phyloP scores from a whole-genome alignment of 1,139 yeast species.

The Saccharomycopsis hybrid region DNA sequence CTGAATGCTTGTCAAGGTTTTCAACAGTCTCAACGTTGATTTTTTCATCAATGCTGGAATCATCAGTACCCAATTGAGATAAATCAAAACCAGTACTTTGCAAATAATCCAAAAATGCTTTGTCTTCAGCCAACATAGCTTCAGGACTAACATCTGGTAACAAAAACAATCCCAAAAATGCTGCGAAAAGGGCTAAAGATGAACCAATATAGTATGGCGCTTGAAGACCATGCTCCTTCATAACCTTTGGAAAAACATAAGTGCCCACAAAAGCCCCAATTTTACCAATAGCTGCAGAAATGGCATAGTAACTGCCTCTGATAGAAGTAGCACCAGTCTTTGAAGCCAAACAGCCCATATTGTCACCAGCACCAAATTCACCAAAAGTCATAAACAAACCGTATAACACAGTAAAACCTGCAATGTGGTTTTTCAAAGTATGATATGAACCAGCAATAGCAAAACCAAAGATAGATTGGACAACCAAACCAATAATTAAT shows the following conservation, averaged over 20 bases:
- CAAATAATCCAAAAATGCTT: constrained; percentile 59
- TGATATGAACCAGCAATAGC: constrained; percentile 73
- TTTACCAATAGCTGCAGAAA: constrained; percentile 88
- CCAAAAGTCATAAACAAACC: constrained; percentile 85
- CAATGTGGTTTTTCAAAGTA: constrained; percentile 52
- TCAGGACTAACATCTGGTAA: constrained; percentile 81
- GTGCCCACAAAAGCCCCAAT: constrained; percentile 91
- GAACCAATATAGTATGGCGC: constrained; percentile 83
- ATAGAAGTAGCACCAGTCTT: constrained; percentile 82
- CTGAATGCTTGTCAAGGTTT: not conserved
- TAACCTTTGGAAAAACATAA: constrained; percentile 74
- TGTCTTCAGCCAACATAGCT: constrained; percentile 74
- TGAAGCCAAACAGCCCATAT: constrained; percentile 80
- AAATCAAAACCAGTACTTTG: constrained; percentile 52
- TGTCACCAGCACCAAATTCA: constrained; percentile 93
- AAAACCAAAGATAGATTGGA: constrained; percentile 79
- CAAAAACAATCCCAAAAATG: constrained; percentile 58
- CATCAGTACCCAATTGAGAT: constrained; percentile 27
- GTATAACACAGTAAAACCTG: constrained; percentile 74
- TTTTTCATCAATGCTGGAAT: constrained; percentile 5
- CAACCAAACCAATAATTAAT: constrained; percentile 55
- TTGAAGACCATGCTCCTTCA: constrained; percentile 50
- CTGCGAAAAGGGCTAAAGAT: constrained; percentile 68
- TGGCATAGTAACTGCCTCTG: constrained; percentile 86
- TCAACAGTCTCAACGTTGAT: constrained; percentile 3